Evolutionary conservation across 78 protist genomes (phyloP), one percentile per base, ranked within the genome.

Genomic region (Cyanophora paradoxa): DNA sequence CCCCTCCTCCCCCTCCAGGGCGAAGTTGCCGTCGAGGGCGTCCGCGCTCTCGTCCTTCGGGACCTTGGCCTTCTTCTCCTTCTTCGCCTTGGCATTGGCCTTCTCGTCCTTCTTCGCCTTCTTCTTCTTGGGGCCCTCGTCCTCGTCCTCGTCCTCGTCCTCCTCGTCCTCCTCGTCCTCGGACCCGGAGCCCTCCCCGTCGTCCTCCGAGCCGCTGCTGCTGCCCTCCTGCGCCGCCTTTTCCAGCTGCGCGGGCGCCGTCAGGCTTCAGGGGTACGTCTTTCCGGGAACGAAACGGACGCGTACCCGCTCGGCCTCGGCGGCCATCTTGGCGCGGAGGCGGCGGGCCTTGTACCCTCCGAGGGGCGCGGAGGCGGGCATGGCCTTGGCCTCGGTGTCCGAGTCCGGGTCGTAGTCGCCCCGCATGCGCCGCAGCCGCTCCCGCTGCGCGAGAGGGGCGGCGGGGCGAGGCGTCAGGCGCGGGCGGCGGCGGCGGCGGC

Each of bases 1-100:
- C 36, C 42, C 56, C 44, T 63, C 72, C 36, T 61, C 68, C 68
- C 34, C 68, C 34, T 61, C 68, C 68, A 24, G 50, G 52, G 24
- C 79, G 37, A 22, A 41, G 14, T 74, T 71, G 17, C 6, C 66
- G 2, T 52, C 76, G 17, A 22, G 44, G 10, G 2, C 68, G 13
- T 36, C 68, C 20, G 3, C 42, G 3, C 7, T 42, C 39, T 36
- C 68, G 2, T 37, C 42, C 6, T 61, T 42, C n/a, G 30, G 26
- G 3, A 16, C 68, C 14, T 31, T 19, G 26, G 1, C 68, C 1
- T 61, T 42, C 46, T 61, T 42, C 10, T 26, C 33, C 62, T 56
- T 31, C 33, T 26, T 31, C 62, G 19, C 20, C 30, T 68, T 33
- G 17, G 8, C 74, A 13, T 30, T 61, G 42, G 26, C 74, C 19